phyloP scores from a whole-genome alignment of 805 yeast species.

The Lipomyces mesembrius region DNA sequence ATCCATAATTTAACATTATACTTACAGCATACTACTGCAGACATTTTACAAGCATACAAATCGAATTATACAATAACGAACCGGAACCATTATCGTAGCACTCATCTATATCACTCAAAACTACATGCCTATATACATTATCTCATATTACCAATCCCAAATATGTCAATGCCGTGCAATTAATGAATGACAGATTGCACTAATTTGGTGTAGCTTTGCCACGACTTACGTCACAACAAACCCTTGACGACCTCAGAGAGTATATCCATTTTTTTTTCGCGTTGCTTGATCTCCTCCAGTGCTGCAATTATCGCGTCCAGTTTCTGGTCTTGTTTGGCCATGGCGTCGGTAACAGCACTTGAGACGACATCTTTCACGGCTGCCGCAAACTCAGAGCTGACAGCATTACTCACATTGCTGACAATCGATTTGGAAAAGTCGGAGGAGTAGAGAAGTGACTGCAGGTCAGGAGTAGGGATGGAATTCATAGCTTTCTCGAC shows the following conservation, averaged over 20 bases:
- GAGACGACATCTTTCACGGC: constrained; percentile 3
- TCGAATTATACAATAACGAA: background rate
- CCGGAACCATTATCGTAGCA: background rate
- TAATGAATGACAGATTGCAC: background rate
- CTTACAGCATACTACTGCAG: background rate
- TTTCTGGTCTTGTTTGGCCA: constrained; percentile 4
- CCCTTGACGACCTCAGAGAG: constrained; percentile 14
- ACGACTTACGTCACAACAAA: constrained; percentile 4
- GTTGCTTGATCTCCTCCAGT: constrained; percentile 10
- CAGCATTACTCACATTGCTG: background rate
- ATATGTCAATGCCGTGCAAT: background rate
- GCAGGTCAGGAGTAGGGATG: background rate
- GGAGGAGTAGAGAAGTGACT: background rate
- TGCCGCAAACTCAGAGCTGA: constrained; percentile 4
- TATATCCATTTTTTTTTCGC: constrained; percentile 10
- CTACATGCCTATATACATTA: background rate
- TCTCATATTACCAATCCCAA: background rate
- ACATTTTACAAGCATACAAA: background rate
- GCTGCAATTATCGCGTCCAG: constrained; percentile 7
- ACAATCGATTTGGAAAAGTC: background rate
- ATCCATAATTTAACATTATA: background rate
- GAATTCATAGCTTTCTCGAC: constrained; percentile 5
- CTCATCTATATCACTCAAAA: background rate
- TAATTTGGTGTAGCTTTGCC: background rate
- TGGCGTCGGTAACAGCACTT: constrained; percentile 5